Evolutionary conservation across 257 asterid genomes (phyloP).

Genomic region (Linderniella brevidens): DNA sequence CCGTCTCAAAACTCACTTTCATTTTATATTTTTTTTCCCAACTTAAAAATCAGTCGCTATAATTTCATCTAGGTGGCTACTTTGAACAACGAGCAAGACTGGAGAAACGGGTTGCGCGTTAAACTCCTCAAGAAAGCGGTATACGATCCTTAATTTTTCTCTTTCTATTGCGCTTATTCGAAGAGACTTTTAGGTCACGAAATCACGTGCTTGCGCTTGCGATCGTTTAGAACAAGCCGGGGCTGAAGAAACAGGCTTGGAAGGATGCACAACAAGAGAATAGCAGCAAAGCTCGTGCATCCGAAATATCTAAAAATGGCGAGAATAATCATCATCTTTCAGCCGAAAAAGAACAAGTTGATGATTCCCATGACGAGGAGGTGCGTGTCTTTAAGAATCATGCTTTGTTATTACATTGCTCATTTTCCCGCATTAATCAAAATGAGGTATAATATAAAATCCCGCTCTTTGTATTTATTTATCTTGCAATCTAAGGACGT

Average conservation of each 20-base stretch:
- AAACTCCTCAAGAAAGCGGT: slow-evolving; percentile 77
- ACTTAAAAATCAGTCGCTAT: slow-evolving; percentile 11
- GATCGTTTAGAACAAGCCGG: no score
- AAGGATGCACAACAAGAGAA: no score
- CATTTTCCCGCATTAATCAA: background rate
- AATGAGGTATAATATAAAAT: background rate
- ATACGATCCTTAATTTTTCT: slow-evolving; percentile 9
- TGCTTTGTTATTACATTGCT: background rate
- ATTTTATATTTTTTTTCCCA: slow-evolving; percentile 1
- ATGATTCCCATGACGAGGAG: no score
- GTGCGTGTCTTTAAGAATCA: background rate
- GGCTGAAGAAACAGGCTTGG: no score
- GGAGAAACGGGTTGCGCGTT: slow-evolving; percentile 95
- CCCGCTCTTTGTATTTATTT: background rate
- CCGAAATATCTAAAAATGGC: no score
- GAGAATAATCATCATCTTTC: no score
- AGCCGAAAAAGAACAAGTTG: no score
- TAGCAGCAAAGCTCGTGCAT: no score
- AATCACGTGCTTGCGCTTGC: background rate
- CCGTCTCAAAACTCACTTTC: no score
- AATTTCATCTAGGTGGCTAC: slow-evolving; percentile 41
- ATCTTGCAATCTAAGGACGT: slow-evolving; percentile 39
- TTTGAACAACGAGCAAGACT: slow-evolving; percentile 83
- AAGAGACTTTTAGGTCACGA: background rate
- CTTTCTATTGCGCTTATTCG: slow-evolving; percentile 3